Base-by-base conservation (phyloP, 1,139 yeast species). In the Pichia sp. region DNA sequence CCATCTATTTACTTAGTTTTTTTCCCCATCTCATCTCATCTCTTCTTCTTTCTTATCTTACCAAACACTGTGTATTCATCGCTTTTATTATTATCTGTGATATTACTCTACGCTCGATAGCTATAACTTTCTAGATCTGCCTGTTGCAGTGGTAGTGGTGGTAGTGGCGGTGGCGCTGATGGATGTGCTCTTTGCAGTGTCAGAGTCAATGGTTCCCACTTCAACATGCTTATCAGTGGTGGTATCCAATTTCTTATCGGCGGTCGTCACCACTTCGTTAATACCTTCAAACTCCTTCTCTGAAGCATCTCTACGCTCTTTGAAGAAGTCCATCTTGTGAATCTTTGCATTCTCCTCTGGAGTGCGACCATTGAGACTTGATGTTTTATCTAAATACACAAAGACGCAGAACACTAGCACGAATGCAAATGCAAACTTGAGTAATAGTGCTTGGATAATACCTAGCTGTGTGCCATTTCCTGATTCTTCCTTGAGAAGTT, bases 341-440 rank as follows among this genome's bases (percentile, higher is more conserved):
- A 35, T 18, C 13, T 25, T 40, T 18, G 25, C 30, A 24, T 49
- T 51, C 28, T 47, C 49, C 31, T 47, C 47, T 2, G 50, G 47
- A 3, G 47, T 32, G n/a, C 37, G 36, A 1, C 39, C 41, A 28
- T 51, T 51, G 6, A 51, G 35, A 8, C 40, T 35, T 5, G 48
- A 42, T 1, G 45, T 42, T 32, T 43, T 46, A 28, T 52, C 55
- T 19, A 50, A 38, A 27, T 48, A 50, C 15, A 50, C 44, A 24
- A 45, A 52, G 3, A 41, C 33, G 17, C 36, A 22, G 15, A 47
- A 41, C 6, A 42, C 45, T 16, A 52, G 24, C 9, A 45, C 43
- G 19, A 41, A 34, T 6, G 56, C 52, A 22, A 53, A 29, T 17
- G 48, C 23, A 21, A 51, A 46, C 29, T 52, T 52, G 16, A 52